Conservation (phyloP, 1,139 yeast genomes). For the Pichia sp. region DNA sequence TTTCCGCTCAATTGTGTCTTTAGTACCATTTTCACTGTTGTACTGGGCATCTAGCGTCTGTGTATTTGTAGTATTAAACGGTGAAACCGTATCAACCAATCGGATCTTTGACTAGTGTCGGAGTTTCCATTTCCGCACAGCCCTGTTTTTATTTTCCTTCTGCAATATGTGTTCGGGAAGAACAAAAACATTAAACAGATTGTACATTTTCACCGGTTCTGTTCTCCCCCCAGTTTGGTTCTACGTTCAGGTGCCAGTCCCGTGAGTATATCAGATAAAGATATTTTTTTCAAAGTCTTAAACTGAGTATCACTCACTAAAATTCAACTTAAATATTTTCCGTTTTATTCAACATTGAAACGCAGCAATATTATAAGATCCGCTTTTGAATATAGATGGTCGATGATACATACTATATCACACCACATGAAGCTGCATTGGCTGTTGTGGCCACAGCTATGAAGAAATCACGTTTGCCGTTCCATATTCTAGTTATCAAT, state of each 20-base stretch:
- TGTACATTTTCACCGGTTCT: too few species aligned
- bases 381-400: too few species aligned
- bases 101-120: background rate
- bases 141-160: background rate
- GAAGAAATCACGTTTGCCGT: slow-evolving; percentile 65
- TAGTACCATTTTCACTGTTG: slow-evolving; percentile 48
- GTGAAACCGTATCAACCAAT: background rate
- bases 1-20: slow-evolving; percentile 56
- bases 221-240: background rate
- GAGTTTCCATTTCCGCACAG: too few species aligned
- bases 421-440: slow-evolving; percentile 72
- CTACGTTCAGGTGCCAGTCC: background rate
- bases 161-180: background rate
- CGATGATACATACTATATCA: slow-evolving; percentile 51
- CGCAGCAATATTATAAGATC: too few species aligned
- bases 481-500: slow-evolving; percentile 51
- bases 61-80: background rate
- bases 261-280: too few species aligned
- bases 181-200: too few species aligned
- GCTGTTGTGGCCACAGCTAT: slow-evolving; percentile 78
- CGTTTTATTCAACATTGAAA: too few species aligned
- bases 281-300: too few species aligned
- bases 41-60: slow-evolving; percentile 27
- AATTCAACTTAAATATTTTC: too few species aligned
- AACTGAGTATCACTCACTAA: too few species aligned